These are phyloP conservation scores for Trichoderma atroviride DNA, from an alignment of 2,329 filamentous ascomycete genomes.

Conservation along the genomic window DNA sequence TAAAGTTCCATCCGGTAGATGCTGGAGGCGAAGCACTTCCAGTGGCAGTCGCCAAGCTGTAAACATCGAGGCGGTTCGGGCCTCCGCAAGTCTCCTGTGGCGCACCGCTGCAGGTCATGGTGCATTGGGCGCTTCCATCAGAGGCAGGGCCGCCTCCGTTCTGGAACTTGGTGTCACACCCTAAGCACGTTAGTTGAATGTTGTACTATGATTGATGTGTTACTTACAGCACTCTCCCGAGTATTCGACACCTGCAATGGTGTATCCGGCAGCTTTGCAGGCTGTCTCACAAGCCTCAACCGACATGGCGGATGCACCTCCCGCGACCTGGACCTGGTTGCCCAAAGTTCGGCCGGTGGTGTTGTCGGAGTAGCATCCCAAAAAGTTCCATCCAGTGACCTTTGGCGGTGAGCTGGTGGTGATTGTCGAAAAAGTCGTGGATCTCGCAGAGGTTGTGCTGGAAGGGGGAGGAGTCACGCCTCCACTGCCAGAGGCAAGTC, in stretches of 20 bases:
- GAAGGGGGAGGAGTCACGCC: slow-evolving; percentile 4
- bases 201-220: too few relatives aligned
- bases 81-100: slow-evolving; percentile 8
- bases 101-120: slow-evolving; percentile 15
- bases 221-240: slow-evolving; percentile 17
- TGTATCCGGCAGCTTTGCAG: slow-evolving; percentile 6
- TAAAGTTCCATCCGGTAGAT: neutral
- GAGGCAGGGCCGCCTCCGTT: slow-evolving; percentile 7
- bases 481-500: slow-evolving; percentile 15
- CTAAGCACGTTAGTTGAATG: neutral
- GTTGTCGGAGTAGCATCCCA: slow-evolving; percentile 8
- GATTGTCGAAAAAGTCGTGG: neutral
- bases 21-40: neutral
- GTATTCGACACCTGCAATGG: neutral
- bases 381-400: slow-evolving; percentile 5
- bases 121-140: slow-evolving; percentile 18
- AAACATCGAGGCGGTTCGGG: slow-evolving; percentile 7
- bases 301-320: slow-evolving; percentile 15
- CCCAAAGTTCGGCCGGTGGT: neutral
- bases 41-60: slow-evolving; percentile 5
- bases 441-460: neutral
- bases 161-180: slow-evolving; percentile 10
- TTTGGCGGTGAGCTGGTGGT: neutral
- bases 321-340: slow-evolving; percentile 13
- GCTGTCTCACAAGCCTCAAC: slow-evolving; percentile 4